These are phyloP conservation scores for Ogataea glucozyma DNA, from an alignment of 805 yeast species.

Conservation along the genomic window DNA sequence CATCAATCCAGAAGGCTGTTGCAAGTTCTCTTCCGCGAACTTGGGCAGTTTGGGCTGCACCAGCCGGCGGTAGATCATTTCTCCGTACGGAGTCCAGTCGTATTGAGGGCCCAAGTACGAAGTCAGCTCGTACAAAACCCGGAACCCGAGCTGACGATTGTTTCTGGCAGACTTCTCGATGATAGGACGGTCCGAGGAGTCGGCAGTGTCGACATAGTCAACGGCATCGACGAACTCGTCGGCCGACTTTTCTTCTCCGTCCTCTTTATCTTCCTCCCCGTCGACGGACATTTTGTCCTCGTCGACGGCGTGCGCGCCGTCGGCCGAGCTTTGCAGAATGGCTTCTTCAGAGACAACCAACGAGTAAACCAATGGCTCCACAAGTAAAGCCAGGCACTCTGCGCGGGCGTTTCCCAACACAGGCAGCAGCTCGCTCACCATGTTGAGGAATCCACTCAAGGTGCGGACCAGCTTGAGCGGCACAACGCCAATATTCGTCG, in stretches of 20 bases:
- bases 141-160: slow-evolving; percentile 68
- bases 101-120: slow-evolving; percentile 48
- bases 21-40: slow-evolving; percentile 77
- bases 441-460: slow-evolving; percentile 63
- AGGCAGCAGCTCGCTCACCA: slow-evolving; percentile 55
- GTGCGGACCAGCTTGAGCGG: slow-evolving; percentile 44
- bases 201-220: not conserved
- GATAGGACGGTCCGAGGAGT: not conserved
- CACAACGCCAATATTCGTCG: slow-evolving; percentile 23
- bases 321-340: too few species aligned
- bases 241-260: too few species aligned
- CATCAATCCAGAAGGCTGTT: slow-evolving; percentile 79
- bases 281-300: slow-evolving; percentile 22
- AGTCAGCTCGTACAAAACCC: slow-evolving; percentile 59
- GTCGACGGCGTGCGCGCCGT: slow-evolving; percentile 28
- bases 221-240: too few species aligned
- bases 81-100: slow-evolving; percentile 58
- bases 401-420: slow-evolving; percentile 61
- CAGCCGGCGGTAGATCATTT: slow-evolving; percentile 51
- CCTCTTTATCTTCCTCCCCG: too few species aligned
- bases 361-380: slow-evolving; percentile 59
- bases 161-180: slow-evolving; percentile 51
- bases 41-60: slow-evolving; percentile 63
- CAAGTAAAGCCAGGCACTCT: slow-evolving; percentile 47
- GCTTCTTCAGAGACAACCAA: slow-evolving; percentile 53